Percentiles rank a stretch among this genome's conserved stretches.
Evolutionary conservation across 306 rosid species (phyloP).

Genomic region (Geum urbanum): DNA sequence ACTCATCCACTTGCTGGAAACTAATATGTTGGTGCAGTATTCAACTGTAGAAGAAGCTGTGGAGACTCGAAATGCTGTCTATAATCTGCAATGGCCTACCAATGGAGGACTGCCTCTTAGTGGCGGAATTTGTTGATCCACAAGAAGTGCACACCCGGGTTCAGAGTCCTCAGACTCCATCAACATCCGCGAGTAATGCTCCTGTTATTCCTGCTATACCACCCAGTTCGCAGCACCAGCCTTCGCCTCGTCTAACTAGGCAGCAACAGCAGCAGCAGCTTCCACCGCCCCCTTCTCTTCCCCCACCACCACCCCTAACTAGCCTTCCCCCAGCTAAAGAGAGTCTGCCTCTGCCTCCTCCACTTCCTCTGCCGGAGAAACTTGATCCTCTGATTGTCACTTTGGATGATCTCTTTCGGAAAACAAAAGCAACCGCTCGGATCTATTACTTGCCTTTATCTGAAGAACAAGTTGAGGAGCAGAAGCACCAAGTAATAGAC

Average conservation of each 20-base stretch:
- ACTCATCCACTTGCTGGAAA: background rate
- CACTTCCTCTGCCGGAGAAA: conserved; percentile 64
- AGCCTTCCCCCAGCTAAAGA: conserved; percentile 61
- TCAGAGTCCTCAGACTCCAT: conserved; percentile 58
- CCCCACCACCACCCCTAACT: conserved; percentile 53
- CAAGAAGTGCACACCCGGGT: conserved; percentile 70
- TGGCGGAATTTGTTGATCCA: conserved; percentile 83
- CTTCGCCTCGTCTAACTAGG: conserved; percentile 37
- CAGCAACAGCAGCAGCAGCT: conserved; percentile 33
- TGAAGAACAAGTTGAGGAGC: conserved; percentile 68
- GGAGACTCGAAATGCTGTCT: conserved; percentile 84
- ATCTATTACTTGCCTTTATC: conserved; percentile 90
- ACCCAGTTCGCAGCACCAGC: conserved; percentile 34
- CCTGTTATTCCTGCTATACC: conserved; percentile 44
- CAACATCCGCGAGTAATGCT: conserved; percentile 41
- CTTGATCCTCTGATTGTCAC: conserved; percentile 77
- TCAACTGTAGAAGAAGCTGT: conserved; percentile 73
- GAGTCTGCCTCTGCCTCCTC: conserved; percentile 73
- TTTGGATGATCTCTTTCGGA: conserved; percentile 85
- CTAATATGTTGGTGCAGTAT: conserved; percentile 51
- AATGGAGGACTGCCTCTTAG: conserved; percentile 85
- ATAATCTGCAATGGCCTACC: conserved; percentile 95
- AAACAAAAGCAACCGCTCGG: conserved; percentile 85
- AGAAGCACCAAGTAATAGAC: conserved; percentile 40
- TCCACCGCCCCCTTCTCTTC: conserved; percentile 36